Base-by-base conservation (phyloP, 805 yeast genomes). In the Henningerozyma blattae region DNA sequence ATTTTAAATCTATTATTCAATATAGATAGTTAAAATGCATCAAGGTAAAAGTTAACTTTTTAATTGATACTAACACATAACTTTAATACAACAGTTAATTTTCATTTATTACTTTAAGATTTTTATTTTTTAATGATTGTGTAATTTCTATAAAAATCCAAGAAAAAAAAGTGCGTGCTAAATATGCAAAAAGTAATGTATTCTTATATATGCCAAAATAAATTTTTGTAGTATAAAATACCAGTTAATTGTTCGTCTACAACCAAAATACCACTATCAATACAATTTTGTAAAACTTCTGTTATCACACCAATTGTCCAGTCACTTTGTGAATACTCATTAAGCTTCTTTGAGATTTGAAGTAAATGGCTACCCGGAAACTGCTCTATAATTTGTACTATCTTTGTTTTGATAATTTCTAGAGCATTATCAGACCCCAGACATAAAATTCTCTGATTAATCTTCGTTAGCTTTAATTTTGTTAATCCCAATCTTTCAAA, bases 231-330 rank as follows among this genome's bases (percentile, higher is more conserved):
- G 52, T 74, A 83, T 33, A 69, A 67, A 3, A 74, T 65, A 0
- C 91, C 93, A 32, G 74, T 67, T 1, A 77, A 61, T 42, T 75
- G 75, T 44, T 75, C 75, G 56, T 83, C 94, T 4, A 81, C 62
- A 15, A 79, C 72, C 3, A 83, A 47, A 2, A 58, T 52, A 4
- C 84, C 86, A 2, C 56, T 49, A 2, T 61, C 64, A n/a, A 81
- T 67, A 15, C 79, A 74, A 35, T 64, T 58, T 35, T 71, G 70
- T 9, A 82, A 53, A 37, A 81, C 79, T 47, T 81, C 89, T 9
- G 58, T 60, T 7, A 85, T 67, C 12, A 82, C 72, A 18, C 71
- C 69, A 26, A 76, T 58, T 15, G 85, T 73, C 83, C 87, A 80
- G 40, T 76, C 74, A 24, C 28, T 27, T 1, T 30, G 12, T 5